Evolutionary conservation across 805 yeast genomes (phyloP).

Genomic region (Schwanniomyces pseudopolymorphus): DNA sequence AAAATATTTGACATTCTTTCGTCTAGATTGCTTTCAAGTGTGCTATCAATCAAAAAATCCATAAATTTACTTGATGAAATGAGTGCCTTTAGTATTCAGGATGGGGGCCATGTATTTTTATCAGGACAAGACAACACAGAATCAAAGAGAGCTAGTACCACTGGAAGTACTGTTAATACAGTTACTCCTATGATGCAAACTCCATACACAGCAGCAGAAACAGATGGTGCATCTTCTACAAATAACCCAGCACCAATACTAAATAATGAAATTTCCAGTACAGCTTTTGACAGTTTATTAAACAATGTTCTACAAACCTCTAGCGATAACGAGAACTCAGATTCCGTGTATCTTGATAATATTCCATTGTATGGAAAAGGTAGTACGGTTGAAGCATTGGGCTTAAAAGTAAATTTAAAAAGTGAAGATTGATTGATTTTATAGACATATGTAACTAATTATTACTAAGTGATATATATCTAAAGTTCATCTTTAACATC

Average conservation of each 20-base stretch:
- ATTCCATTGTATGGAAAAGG: constrained; percentile 40
- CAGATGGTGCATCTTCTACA: constrained; percentile 4
- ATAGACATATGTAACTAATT: neutral
- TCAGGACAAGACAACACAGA: constrained; percentile 7
- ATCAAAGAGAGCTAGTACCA: constrained; percentile 6
- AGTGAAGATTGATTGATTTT: constrained; percentile 1
- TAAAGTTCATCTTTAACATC: constrained; percentile 29
- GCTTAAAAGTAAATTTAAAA: constrained; percentile 24
- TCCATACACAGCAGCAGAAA: constrained; percentile 11
- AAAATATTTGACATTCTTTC: constrained; percentile 67
- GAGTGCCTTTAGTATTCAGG: constrained; percentile 30
- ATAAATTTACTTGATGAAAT: constrained; percentile 31
- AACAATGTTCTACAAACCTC: constrained; percentile 19
- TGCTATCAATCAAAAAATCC: constrained; percentile 33
- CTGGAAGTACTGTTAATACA: constrained; percentile 9
- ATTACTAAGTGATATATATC: neutral
- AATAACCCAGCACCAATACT: neutral
- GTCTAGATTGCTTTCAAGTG: constrained; percentile 55
- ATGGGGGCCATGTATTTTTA: constrained; percentile 34
- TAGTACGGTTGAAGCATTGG: constrained; percentile 37
- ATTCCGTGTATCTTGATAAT: constrained; percentile 34
- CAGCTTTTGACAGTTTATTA: constrained; percentile 32
- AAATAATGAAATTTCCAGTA: constrained; percentile 23
- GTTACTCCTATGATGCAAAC: constrained; percentile 14
- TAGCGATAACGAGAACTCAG: constrained; percentile 2